Percentiles rank a stretch among this genome's conserved stretches.
These are phyloP conservation scores for Tinospora cordifolia DNA, from an alignment of 164 flowering plant species.

Conservation along the genomic window DNA sequence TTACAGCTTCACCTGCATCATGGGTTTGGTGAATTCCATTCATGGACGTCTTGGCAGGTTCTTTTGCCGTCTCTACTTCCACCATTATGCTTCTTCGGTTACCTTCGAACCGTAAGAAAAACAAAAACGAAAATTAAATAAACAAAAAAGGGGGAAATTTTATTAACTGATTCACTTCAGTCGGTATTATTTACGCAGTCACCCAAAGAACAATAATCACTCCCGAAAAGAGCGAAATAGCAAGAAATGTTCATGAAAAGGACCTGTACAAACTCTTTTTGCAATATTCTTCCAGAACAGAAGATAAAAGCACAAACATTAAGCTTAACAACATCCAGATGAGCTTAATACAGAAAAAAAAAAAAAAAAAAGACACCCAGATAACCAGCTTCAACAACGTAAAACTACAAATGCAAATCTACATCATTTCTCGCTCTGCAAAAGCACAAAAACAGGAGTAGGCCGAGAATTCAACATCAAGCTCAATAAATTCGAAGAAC, in stretches of 20 bases:
- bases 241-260: neutral
- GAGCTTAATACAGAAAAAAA: neutral
- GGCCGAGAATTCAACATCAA: neutral
- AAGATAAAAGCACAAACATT: too few relatives aligned
- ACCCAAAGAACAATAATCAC: neutral
- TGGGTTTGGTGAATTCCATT: slow-evolving; percentile 10
- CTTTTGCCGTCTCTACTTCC: slow-evolving; percentile 14
- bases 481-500: neutral
- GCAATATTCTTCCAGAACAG: neutral
- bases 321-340: too few relatives aligned
- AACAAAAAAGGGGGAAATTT: neutral
- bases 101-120: neutral
- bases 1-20: slow-evolving; percentile 3
- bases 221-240: neutral
- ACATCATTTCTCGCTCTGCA: neutral
- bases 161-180: neutral
- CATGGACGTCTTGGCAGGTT: slow-evolving; percentile 5
- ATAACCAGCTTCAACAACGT: neutral
- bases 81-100: slow-evolving; percentile 11
- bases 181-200: neutral
- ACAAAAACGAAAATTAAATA: too few relatives aligned
- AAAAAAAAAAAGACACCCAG: neutral
- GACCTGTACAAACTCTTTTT: neutral
- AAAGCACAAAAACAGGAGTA: neutral
- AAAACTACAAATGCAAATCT: neutral